These are phyloP conservation scores for Apiospora pterosperma DNA, from an alignment of 2,329 filamentous ascomycete genomes.

Conservation along the genomic window DNA sequence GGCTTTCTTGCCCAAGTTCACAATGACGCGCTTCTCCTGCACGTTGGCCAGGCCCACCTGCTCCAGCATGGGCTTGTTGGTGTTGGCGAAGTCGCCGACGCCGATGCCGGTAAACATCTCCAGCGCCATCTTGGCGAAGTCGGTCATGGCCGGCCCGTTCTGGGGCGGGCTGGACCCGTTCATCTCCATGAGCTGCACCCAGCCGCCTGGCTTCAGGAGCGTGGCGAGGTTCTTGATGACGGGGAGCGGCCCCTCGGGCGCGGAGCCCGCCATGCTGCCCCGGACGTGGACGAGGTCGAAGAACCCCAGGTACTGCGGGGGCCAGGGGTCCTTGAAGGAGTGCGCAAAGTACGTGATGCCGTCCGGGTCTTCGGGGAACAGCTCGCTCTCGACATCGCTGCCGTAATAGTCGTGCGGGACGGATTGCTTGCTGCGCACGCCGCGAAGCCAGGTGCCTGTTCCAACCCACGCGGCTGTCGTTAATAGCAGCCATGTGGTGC, in stretches of 20 bases:
- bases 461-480: too few species aligned
- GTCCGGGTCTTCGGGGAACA: too few species aligned
- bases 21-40: background rate
- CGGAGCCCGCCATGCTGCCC: background rate
- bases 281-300: too few species aligned
- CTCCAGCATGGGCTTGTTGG: background rate
- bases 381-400: too few species aligned
- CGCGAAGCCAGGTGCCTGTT: too few species aligned
- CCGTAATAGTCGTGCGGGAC: too few species aligned
- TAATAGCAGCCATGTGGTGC: too few species aligned
- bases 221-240: background rate
- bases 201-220: background rate
- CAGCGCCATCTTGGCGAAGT: background rate
- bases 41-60: background rate
- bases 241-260: background rate
- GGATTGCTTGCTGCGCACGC: too few species aligned
- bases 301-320: too few species aligned
- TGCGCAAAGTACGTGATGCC: too few species aligned
- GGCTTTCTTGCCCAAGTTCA: background rate
- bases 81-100: background rate
- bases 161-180: background rate
- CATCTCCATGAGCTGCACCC: background rate
- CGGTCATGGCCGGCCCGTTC: background rate
- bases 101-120: background rate
- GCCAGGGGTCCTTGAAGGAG: too few species aligned